phyloP scores from a whole-genome alignment of 805 yeast species.

The Candida ponderosae region DNA sequence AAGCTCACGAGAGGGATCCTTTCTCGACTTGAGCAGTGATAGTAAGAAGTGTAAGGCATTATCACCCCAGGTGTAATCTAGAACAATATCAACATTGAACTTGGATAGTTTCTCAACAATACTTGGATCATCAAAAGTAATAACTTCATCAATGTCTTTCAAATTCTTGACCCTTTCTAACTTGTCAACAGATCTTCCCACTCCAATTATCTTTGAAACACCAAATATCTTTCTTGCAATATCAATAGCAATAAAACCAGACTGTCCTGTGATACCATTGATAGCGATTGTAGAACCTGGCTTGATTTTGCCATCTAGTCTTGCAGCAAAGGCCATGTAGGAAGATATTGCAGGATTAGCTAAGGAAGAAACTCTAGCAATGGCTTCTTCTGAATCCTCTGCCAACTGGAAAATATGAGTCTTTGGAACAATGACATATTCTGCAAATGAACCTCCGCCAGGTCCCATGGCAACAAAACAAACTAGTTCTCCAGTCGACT shows the following conservation, averaged over 20 bases:
- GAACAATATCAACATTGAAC: slow-evolving; percentile 3
- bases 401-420: background rate
- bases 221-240: slow-evolving; percentile 1
- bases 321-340: slow-evolving; percentile 2
- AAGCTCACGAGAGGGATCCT: background rate
- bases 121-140: background rate
- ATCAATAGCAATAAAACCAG: slow-evolving; percentile 5
- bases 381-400: background rate
- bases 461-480: slow-evolving; percentile 3
- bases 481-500: background rate
- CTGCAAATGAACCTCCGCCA: slow-evolving; percentile 4
- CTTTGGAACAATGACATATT: slow-evolving; percentile 3
- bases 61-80: slow-evolving; percentile 8
- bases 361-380: slow-evolving; percentile 3
- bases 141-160: background rate
- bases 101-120: background rate
- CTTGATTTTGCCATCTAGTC: background rate
- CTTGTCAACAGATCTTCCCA: slow-evolving; percentile 2
- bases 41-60: background rate
- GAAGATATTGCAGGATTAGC: slow-evolving; percentile 8
- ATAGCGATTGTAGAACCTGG: slow-evolving; percentile 1
- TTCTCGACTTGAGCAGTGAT: slow-evolving; percentile 1
- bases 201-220: slow-evolving; percentile 4
- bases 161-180: background rate
- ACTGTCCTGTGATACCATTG: slow-evolving; percentile 6